These are phyloP conservation scores for Diacronema lutheri DNA, from an alignment of 78 protist species.

Conservation along the genomic window DNA sequence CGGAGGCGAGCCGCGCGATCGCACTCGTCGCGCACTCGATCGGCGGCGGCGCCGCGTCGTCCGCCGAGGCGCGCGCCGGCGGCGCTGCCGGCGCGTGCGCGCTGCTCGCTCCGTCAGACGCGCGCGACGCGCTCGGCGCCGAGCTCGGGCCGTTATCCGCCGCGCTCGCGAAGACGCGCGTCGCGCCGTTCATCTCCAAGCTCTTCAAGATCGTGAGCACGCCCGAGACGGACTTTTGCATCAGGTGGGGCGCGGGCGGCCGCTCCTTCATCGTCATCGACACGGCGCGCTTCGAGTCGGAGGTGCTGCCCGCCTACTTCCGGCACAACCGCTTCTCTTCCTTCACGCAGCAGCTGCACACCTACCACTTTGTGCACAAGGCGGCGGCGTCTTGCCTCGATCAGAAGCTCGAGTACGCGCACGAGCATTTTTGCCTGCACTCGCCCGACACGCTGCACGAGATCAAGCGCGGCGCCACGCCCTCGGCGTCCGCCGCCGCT, in stretches of 20 bases:
- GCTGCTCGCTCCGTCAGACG: no score
- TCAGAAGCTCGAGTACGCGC: neutral
- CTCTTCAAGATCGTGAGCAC: neutral
- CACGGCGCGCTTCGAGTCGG: neutral
- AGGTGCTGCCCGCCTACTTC: slow-evolving; percentile 11
- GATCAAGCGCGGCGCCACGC: no score
- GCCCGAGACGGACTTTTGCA: neutral
- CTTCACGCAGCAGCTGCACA: slow-evolving; percentile 17
- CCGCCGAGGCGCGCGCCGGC: no score
- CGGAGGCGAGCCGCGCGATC: no score
- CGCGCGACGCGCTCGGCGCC: no score
- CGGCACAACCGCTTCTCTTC: neutral
- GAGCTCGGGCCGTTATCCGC: no score
- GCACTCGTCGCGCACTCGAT: no score
- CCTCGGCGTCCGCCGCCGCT: no score
- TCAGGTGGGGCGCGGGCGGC: neutral
- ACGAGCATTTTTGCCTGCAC: neutral
- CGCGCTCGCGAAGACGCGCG: no score
- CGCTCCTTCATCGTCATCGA: neutral
- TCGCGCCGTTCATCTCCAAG: neutral
- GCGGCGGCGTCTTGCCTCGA: neutral
- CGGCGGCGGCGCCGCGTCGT: no score
- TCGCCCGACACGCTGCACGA: neutral
- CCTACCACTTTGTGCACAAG: neutral
- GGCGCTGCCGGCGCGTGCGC: no score